Base-by-base conservation (phyloP, 116 monocot species). In the Cymodocea nodosa region DNA sequence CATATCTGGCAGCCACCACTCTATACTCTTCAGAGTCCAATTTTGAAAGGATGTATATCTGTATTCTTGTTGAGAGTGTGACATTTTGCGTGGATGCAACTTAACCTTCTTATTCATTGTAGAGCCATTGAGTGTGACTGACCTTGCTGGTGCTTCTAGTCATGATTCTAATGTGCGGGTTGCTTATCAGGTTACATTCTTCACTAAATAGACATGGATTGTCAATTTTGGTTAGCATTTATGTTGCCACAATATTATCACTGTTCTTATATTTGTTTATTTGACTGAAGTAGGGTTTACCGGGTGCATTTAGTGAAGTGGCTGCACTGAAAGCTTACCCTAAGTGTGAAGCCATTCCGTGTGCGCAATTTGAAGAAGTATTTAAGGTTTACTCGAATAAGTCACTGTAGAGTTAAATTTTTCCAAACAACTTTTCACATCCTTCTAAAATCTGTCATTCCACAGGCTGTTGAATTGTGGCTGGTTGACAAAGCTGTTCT, bases 301-400 rank as follows among this genome's bases (percentile, higher is more conserved):
- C 92, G 0, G 92, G 92, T 71, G 81, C 87, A 73, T 85, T 79
- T 60, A 93, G 85, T 54, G 92, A 92, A 65, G 68, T 72, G 55
- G 88, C 88, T 68, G 92, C 88, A 19, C 68, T 85, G 15, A 93
- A 88, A 81, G 85, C 87, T 20, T 93, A 85, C 64, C 88, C 92
- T 22, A 61, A 79, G 35, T 85, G 85, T 78, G 83, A 81, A 69
- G 75, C 88, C 15, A 65, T 93, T 77, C 92, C 92, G 6, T 93
- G 88, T 64, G 81, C 87, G 19, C 83, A 81, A 23, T 87, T 85
- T 77, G 92, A 87, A 71, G 83, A 77, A 61, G 87, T 83, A 65
- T 85, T 93, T 59, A 84, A 90, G 81, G 90, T 90, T 79, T 30
- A 68, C 67, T 36, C 15, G 36, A 15, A 52, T 61, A 16, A 64